Conservation (phyloP, 2,329 filamentous ascomycete species). For the Neopestalotiopsis sp. region DNA sequence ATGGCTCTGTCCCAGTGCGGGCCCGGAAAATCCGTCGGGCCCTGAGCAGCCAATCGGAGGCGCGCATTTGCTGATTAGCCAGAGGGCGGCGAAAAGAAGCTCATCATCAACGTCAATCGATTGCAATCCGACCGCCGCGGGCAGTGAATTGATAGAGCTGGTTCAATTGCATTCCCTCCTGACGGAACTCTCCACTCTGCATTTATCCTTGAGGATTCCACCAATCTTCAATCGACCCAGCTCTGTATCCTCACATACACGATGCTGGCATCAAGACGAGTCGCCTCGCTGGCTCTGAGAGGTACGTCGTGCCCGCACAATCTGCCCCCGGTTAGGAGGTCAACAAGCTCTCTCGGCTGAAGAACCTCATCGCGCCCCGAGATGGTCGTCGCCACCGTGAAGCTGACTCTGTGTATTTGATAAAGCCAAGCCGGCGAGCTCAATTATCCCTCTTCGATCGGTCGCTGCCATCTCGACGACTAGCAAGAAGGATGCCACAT, state of each 20-base stretch:
- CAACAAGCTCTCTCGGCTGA: not conserved
- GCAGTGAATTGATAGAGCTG: not conserved
- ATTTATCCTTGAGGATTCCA: constrained; percentile 9
- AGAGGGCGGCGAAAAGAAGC: constrained; percentile 25
- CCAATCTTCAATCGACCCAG: constrained; percentile 11
- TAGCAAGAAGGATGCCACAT: constrained; percentile 66
- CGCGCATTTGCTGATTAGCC: constrained; percentile 23
- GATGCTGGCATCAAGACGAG: constrained; percentile 49
- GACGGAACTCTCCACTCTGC: constrained; percentile 18
- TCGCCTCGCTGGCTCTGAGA: constrained; percentile 47
- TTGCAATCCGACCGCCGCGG: constrained; percentile 12
- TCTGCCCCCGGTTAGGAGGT: not conserved
- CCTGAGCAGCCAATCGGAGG: constrained; percentile 21
- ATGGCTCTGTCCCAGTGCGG: not conserved
- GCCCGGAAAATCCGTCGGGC: constrained; percentile 17
- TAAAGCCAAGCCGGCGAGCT: constrained; percentile 69
- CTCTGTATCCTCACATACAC: constrained; percentile 22
- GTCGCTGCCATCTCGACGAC: constrained; percentile 71
- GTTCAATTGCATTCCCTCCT: constrained; percentile 6
- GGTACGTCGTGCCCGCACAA: constrained; percentile 34
- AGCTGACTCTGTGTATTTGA: constrained; percentile 20
- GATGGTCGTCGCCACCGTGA: not conserved
- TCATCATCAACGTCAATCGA: constrained; percentile 26
- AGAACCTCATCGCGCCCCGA: not conserved
- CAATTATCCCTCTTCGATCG: constrained; percentile 68